Evolutionary conservation across 148 eudicot genomes (phyloP), one percentile per base, ranked within the genome.

Genomic region (Heliosperma pusillum): DNA sequence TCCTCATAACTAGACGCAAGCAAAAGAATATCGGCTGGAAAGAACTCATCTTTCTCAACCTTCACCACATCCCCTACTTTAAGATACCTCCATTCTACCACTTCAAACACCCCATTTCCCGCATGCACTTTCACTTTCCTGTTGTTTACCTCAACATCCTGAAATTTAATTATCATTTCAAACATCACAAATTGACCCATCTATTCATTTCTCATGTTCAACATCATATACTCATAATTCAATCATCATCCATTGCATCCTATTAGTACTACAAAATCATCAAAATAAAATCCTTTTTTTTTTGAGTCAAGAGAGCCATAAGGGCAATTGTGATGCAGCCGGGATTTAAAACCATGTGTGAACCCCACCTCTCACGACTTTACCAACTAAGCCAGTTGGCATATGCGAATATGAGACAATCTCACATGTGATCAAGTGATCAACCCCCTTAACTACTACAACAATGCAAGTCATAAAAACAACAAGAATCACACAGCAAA

Each of bases 1-100:
- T 95, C 99, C 29, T 95, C 97, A 59, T 89, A 90, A 75, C 97
- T 90, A 68, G 99, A 95, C 0, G 99, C 88, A 75, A 95, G 90
- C 75, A 95, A 84, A 55, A 92, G 79, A 65, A 95, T 87, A 81
- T 95, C 99, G 66, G 99, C 89, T 21, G 99, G 99, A 80, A 95
- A 95, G 86, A 92, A 95, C 78, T 90, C 89, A 69, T 95, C 94
- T 61, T 95, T 95, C 80, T 89, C 85, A 58, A 95, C 94, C 79
- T 87, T 95, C 62, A 95, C 97, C 71, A 95, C 77, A 78, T 95
- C 94, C 36, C 99, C 99, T 7, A 95, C 99, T 77, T 72, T 86
- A 10, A 95, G 80, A 79, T 88, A 76, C 76, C 86, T 84, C 97
- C 96, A 92, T 83, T 85, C 85, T 3, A 82, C 82, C 55, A 73